Conservation (phyloP, 1,139 yeast species). For the Debaryomycetaceae sp. region DNA sequence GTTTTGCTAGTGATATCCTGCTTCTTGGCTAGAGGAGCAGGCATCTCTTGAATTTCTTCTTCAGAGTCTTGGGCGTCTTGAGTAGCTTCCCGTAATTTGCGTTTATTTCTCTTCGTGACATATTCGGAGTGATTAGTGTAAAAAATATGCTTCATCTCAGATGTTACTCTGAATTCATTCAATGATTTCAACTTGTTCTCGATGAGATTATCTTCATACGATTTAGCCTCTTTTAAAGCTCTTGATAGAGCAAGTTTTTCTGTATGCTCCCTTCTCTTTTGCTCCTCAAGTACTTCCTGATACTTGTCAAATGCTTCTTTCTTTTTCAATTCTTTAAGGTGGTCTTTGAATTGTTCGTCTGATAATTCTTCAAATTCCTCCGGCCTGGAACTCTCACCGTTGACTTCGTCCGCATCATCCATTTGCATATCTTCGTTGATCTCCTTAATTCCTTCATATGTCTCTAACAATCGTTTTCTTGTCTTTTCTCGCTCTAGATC, state of each 20-base stretch:
- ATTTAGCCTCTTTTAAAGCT: slow-evolving; percentile 15
- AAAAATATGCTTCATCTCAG: slow-evolving; percentile 21
- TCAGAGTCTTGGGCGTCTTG: slow-evolving; percentile 27
- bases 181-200: slow-evolving; percentile 35
- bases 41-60: slow-evolving; percentile 14
- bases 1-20: background rate
- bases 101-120: slow-evolving; percentile 27
- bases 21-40: background rate
- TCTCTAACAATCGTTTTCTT: slow-evolving; percentile 45
- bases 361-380: slow-evolving; percentile 25
- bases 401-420: slow-evolving; percentile 11
- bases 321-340: slow-evolving; percentile 14
- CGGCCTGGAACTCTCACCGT: slow-evolving; percentile 14
- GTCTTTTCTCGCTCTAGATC: slow-evolving; percentile 52
- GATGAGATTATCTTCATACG: slow-evolving; percentile 32
- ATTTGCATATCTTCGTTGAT: slow-evolving; percentile 13
- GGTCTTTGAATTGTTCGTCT: slow-evolving; percentile 33
- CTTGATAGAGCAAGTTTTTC: slow-evolving; percentile 15
- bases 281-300: slow-evolving; percentile 10
- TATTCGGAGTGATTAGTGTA: slow-evolving; percentile 38
- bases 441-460: slow-evolving; percentile 47
- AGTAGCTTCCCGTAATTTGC: slow-evolving; percentile 32
- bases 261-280: slow-evolving; percentile 15
- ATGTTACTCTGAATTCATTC: slow-evolving; percentile 26
- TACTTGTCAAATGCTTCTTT: slow-evolving; percentile 18